These are phyloP conservation scores for Neurospora sp. DNA, from an alignment of 495 filamentous ascomycete species.

Conservation along the genomic window DNA sequence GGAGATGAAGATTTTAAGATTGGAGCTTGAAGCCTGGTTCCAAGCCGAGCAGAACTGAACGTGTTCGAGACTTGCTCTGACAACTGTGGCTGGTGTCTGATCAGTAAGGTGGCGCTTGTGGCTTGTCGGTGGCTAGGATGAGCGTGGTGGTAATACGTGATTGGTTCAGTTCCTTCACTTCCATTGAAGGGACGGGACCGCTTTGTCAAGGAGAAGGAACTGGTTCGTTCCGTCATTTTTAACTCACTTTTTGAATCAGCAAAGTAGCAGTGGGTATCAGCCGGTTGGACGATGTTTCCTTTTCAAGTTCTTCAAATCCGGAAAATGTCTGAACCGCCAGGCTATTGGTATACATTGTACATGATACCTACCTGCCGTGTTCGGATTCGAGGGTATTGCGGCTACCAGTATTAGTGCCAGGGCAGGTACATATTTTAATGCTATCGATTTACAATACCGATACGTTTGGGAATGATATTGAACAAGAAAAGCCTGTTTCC, in stretches of 20 bases:
- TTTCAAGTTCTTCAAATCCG: neutral
- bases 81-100: neutral
- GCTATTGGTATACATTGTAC: neutral
- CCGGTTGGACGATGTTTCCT: neutral
- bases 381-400: neutral
- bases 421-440: neutral
- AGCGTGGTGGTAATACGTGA: neutral
- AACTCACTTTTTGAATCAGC: neutral
- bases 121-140: neutral
- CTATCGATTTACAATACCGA: neutral
- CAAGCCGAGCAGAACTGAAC: neutral
- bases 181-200: neutral
- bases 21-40: neutral
- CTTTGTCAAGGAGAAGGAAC: neutral
- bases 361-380: neutral
- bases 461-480: neutral
- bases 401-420: neutral
- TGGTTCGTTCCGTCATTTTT: neutral
- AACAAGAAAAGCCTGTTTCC: neutral
- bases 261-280: neutral
- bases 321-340: neutral
- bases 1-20: slow-evolving; percentile 9
- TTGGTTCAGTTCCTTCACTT: neutral
- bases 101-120: neutral
- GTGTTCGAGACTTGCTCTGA: neutral